A percentile compares a stretch with the other conserved stretches of the same genome.
Evolutionary conservation across 23 red algal genomes (phyloP).

Genomic region (Pyropia yezoensis): DNA sequence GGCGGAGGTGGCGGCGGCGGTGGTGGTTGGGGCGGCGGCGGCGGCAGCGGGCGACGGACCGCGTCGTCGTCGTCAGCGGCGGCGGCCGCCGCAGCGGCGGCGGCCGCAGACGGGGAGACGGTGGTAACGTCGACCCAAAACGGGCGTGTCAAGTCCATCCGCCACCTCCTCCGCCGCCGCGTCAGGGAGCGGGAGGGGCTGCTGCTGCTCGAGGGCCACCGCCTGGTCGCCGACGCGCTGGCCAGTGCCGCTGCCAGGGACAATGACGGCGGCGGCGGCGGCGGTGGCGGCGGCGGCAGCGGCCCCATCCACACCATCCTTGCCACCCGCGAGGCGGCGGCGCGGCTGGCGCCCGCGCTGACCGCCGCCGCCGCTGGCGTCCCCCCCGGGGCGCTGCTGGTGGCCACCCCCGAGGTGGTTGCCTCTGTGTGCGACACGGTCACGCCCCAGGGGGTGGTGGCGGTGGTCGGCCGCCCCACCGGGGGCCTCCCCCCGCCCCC

Average conservation of each 20-base stretch:
- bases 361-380: too few species aligned
- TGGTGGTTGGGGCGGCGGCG: too few species aligned
- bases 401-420: constrained; percentile 16
- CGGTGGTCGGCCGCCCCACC: constrained; percentile 41
- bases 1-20: too few species aligned
- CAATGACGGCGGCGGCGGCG: constrained; percentile 7
- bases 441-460: constrained; percentile 60
- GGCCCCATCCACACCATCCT: not conserved
- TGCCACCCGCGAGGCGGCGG: constrained; percentile 3
- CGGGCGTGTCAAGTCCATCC: constrained; percentile 37
- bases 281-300: constrained; percentile 10
- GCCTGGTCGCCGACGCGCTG: constrained; percentile 43
- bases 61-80: too few species aligned
- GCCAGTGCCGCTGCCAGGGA: not conserved
- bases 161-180: constrained; percentile 37
- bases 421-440: constrained; percentile 42
- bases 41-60: too few species aligned
- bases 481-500: constrained; percentile 1
- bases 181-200: constrained; percentile 17
- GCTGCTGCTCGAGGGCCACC: constrained; percentile 50
- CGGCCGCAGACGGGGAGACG: too few species aligned
- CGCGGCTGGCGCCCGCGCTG: constrained; percentile 7
- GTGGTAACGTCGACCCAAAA: constrained; percentile 13
- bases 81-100: too few species aligned
- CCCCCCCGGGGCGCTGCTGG: too few species aligned